These are phyloP conservation scores for Metschnikowia santaceciliae DNA, from an alignment of 805 yeast species.

Conservation along the genomic window DNA sequence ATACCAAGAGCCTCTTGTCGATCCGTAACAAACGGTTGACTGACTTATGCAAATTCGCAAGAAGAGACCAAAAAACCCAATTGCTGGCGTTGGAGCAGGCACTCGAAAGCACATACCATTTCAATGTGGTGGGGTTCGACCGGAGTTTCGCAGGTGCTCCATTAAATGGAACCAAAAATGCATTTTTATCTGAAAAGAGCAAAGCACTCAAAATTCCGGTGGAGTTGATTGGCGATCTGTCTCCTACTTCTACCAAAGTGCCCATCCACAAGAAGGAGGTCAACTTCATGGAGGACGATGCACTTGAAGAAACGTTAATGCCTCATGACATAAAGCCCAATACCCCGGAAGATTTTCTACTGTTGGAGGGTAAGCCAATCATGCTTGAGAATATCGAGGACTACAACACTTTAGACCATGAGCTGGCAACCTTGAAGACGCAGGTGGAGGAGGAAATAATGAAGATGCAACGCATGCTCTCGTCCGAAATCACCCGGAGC, in stretches of 20 bases:
- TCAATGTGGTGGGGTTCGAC: slow-evolving; percentile 42
- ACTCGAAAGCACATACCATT: slow-evolving; percentile 27
- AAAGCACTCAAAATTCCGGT: slow-evolving; percentile 23
- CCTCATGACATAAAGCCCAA: slow-evolving; percentile 17
- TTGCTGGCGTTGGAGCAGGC: slow-evolving; percentile 29
- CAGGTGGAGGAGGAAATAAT: slow-evolving; percentile 27
- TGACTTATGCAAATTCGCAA: slow-evolving; percentile 33
- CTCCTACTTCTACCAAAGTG: slow-evolving; percentile 25
- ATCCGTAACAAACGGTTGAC: slow-evolving; percentile 29
- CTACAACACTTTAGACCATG: slow-evolving; percentile 20
- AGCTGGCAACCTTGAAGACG: slow-evolving; percentile 17
- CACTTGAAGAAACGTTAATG: slow-evolving; percentile 14
- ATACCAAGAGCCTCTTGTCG: slow-evolving; percentile 29
- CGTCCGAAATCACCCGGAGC: slow-evolving; percentile 26
- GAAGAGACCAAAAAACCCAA: slow-evolving; percentile 32
- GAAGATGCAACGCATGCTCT: slow-evolving; percentile 22
- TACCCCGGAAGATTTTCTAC: slow-evolving; percentile 12
- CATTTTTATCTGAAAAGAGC: slow-evolving; percentile 13
- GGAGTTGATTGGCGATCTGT: slow-evolving; percentile 38
- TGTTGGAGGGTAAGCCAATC: slow-evolving; percentile 21
- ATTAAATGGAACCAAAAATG: slow-evolving; percentile 24
- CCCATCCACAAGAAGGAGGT: slow-evolving; percentile 35
- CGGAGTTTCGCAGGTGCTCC: slow-evolving; percentile 38
- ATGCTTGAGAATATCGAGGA: slow-evolving; percentile 26
- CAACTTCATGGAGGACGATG: slow-evolving; percentile 27